phyloP scores from a whole-genome alignment of 371 early-diverging fungal species.

The Rhizomucor miehei region DNA sequence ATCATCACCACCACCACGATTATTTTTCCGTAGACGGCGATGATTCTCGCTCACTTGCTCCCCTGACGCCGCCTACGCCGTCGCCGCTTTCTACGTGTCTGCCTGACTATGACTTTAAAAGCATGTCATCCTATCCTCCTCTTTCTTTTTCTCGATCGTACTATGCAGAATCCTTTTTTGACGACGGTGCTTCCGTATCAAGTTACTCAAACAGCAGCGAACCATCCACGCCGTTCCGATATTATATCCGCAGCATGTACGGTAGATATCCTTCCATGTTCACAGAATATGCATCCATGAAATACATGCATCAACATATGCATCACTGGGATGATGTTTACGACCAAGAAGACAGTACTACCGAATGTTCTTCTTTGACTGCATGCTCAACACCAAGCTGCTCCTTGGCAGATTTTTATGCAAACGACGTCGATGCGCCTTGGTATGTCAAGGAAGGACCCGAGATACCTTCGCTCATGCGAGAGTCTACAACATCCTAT shows the following conservation, averaged over 20 bases:
- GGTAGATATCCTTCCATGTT: constrained; percentile 1
- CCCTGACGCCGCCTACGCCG: not conserved
- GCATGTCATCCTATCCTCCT: not conserved
- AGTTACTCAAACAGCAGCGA: not conserved
- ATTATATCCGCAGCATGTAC: not conserved
- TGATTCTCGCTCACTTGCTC: not conserved
- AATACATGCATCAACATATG: constrained; percentile 3
- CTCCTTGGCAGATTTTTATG: constrained; percentile 11
- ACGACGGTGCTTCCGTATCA: not conserved
- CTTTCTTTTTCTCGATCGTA: not conserved
- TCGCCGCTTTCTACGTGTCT: not conserved
- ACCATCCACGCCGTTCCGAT: not conserved
- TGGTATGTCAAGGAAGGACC: constrained; percentile 37
- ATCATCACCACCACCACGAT: not conserved
- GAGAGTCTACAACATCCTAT: not conserved
- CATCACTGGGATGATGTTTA: constrained; percentile 9
- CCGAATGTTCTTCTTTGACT: constrained; percentile 9
- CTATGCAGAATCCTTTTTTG: not conserved
- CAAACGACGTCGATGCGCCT: constrained; percentile 34
- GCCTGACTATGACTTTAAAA: not conserved
- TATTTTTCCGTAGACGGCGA: not conserved
- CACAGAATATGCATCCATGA: constrained; percentile 10
- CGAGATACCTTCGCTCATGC: constrained; percentile 7
- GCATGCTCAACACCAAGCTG: constrained; percentile 5
- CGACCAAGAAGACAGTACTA: constrained; percentile 11